A percentile compares a stretch with the other conserved stretches of the same genome.
Evolutionary conservation across 192 early-diverging fungal genomes (phyloP).

Genomic region (Gigaspora rosea): DNA sequence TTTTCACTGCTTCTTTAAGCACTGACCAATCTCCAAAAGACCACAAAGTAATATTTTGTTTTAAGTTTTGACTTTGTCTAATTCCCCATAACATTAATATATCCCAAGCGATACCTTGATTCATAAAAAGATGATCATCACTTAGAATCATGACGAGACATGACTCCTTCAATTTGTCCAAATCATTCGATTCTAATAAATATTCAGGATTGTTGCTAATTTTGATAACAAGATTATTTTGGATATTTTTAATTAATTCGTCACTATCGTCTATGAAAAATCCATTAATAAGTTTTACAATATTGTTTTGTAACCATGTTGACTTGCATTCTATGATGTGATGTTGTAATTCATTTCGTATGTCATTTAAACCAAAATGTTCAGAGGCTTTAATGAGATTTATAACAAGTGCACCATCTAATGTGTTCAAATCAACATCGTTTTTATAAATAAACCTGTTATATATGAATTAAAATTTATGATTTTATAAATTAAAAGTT

Average conservation of each 20-base stretch:
- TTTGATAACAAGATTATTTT: not conserved
- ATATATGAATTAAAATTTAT: not conserved
- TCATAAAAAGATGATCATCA: not conserved
- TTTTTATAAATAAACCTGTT: not conserved
- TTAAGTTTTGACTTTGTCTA: not conserved
- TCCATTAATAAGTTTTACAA: not conserved
- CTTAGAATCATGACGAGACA: not conserved
- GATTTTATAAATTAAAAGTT: not conserved
- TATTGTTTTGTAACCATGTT: not conserved
- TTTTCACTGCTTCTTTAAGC: not conserved
- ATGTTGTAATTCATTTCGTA: not conserved
- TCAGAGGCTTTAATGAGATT: not conserved
- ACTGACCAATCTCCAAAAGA: not conserved
- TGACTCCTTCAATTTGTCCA: not conserved
- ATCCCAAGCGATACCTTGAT: not conserved
- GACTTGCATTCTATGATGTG: not conserved
- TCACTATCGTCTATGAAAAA: not conserved
- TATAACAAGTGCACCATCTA: not conserved
- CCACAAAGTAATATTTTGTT: not conserved
- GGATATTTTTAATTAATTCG: not conserved
- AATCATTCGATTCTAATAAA: slow-evolving; percentile 7
- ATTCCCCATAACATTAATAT: slow-evolving; percentile 2
- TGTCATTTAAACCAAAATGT: not conserved
- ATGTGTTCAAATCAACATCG: not conserved
- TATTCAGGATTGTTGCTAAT: not conserved